Percentiles rank a stretch among this genome's conserved stretches.
Evolutionary conservation across 2,329 filamentous ascomycete species (phyloP).

Genomic region (Stagonosporopsis vannaccii): DNA sequence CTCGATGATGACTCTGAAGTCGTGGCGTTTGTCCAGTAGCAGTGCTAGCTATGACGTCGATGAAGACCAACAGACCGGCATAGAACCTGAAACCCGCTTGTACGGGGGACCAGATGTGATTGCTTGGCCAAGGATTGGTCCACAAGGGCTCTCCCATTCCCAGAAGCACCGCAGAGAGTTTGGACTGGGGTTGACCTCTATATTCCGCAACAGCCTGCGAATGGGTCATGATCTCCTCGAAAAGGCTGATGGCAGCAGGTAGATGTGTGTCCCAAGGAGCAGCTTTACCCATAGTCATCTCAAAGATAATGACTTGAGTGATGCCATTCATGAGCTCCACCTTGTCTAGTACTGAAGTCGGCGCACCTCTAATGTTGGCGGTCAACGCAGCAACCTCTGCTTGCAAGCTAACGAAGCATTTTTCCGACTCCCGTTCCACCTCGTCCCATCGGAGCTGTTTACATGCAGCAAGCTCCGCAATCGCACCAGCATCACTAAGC

Average conservation of each 20-base stretch:
- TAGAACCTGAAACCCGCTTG: conserved; percentile 25
- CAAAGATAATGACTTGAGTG: conserved; percentile 24
- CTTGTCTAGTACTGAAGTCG: conserved; percentile 5
- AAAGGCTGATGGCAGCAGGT: conserved; percentile 18
- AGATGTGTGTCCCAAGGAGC: conserved; percentile 21
- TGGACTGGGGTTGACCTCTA: conserved; percentile 15
- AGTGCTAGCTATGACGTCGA: conserved; percentile 24
- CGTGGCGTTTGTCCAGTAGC: conserved; percentile 10
- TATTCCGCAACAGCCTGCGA: neutral
- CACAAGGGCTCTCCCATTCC: conserved; percentile 18
- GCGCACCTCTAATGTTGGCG: neutral
- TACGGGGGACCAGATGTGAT: conserved; percentile 19
- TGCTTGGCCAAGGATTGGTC: conserved; percentile 11
- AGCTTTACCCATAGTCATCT: conserved; percentile 20
- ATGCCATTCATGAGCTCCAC: conserved; percentile 20
- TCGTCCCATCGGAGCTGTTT: conserved; percentile 22
- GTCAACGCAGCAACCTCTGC: conserved; percentile 13
- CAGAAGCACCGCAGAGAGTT: conserved; percentile 9
- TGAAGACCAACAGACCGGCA: conserved; percentile 23
- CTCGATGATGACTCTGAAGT: conserved; percentile 13
- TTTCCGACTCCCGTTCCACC: conserved; percentile 19
- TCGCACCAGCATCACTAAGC: conserved; percentile 19
- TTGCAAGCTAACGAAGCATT: conserved; percentile 21
- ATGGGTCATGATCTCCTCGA: conserved; percentile 21
- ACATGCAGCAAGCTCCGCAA: conserved; percentile 14